A percentile compares a stretch with the other conserved stretches of the same genome.
These are phyloP conservation scores for Wallacemonas sp. DNA, from an alignment of 208 protist species.

Conservation along the genomic window DNA sequence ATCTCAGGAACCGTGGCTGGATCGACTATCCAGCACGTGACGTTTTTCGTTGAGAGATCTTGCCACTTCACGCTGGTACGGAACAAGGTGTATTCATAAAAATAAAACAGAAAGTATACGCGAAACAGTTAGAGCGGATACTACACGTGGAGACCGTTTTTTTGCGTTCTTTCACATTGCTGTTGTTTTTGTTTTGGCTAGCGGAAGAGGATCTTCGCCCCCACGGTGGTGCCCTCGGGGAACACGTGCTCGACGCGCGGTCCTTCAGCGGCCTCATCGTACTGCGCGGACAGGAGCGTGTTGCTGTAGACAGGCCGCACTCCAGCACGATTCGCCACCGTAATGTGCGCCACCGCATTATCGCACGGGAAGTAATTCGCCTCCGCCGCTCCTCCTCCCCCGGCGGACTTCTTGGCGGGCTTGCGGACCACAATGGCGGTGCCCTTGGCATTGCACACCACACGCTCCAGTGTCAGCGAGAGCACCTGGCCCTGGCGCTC, in stretches of 20 bases:
- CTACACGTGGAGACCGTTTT: no score
- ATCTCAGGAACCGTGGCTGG: no score
- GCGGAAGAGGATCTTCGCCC: conserved; percentile 24
- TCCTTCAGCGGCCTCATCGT: conserved; percentile 16
- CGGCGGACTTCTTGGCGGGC: not conserved
- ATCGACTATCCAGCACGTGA: no score
- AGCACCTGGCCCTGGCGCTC: conserved; percentile 30
- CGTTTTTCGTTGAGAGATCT: no score
- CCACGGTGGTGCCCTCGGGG: conserved; percentile 18
- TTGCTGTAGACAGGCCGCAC: conserved; percentile 71
- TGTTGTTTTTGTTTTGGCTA: no score
- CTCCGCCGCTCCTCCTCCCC: conserved; percentile 8
- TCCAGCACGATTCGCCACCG: conserved; percentile 43
- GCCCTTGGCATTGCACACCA: conserved; percentile 48
- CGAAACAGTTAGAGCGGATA: no score
- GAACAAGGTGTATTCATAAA: no score
- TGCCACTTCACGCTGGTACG: no score
- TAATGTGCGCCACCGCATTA: conserved; percentile 59
- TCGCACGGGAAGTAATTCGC: conserved; percentile 42
- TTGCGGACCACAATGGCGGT: conserved; percentile 29
- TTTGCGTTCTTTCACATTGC: no score
- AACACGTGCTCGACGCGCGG: conserved; percentile 18
- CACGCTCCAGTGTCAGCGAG: conserved; percentile 35
- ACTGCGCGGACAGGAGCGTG: conserved; percentile 39
- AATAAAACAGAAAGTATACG: not conserved